Percentiles rank a stretch among this genome's conserved stretches.
Conservation (phyloP, 805 yeast genomes). For the Ogataea trehalophila region DNA sequence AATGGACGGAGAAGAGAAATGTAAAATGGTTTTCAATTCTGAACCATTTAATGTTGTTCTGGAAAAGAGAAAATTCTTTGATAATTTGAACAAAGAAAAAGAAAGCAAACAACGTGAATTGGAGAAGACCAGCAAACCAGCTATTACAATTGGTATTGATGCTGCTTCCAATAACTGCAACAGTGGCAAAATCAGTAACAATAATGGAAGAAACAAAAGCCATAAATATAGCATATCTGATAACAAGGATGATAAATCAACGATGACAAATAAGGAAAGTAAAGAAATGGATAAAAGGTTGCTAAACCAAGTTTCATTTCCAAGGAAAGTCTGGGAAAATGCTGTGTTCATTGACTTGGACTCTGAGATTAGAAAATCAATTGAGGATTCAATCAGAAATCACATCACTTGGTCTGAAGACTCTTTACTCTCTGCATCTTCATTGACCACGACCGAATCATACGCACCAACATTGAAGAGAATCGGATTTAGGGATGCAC, state of each 20-base stretch:
- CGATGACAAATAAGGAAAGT: constrained; percentile 1
- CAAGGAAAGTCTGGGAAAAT: constrained; percentile 62
- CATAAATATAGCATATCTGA: not conserved
- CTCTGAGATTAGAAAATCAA: constrained; percentile 52
- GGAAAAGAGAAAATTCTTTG: constrained; percentile 47
- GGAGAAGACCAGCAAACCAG: constrained; percentile 44
- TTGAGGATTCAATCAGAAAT: constrained; percentile 56
- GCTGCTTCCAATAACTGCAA: not conserved
- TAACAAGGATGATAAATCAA: not conserved
- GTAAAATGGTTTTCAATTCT: constrained; percentile 50
- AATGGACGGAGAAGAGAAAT: constrained; percentile 38
- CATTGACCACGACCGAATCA: not conserved
- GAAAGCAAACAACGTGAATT: constrained; percentile 43
- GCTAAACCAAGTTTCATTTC: constrained; percentile 29
- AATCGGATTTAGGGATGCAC: constrained; percentile 67
- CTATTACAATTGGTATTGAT: constrained; percentile 34
- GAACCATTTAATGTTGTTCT: constrained; percentile 74
- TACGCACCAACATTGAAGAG: constrained; percentile 15
- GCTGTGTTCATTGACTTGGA: constrained; percentile 68
- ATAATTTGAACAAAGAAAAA: constrained; percentile 41
- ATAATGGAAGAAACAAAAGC: not conserved
- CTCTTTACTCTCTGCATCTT: constrained; percentile 2
- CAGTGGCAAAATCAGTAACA: not conserved
- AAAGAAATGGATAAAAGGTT: constrained; percentile 2
- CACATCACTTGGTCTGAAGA: constrained; percentile 52